phyloP scores from a whole-genome alignment of 2,329 filamentous ascomycete species.

The Fusarium luffae region DNA sequence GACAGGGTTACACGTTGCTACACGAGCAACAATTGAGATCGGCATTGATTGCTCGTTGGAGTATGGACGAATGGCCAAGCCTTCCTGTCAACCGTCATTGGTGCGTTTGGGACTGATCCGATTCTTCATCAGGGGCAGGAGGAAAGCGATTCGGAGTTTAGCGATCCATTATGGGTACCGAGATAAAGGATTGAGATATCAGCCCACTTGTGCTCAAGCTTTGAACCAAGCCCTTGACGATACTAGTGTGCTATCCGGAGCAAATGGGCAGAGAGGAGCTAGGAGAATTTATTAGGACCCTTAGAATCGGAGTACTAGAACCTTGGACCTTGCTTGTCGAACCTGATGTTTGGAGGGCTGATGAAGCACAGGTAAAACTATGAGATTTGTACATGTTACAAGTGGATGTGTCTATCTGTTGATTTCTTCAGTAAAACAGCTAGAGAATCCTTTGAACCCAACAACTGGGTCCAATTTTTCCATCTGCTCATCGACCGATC shows the following conservation, averaged over 20 bases:
- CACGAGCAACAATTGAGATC: not conserved
- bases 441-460: not conserved
- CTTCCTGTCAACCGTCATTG: not conserved
- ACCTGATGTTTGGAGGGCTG: not conserved
- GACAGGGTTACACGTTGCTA: not conserved
- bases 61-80: not conserved
- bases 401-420: not conserved
- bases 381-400: not conserved
- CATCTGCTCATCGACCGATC: not conserved
- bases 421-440: not conserved
- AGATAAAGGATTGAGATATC: not conserved
- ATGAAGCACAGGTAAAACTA: not conserved
- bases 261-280: not conserved
- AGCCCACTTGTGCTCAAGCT: not conserved
- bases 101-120: not conserved
- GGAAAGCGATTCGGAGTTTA: not conserved
- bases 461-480: not conserved
- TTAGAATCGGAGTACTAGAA: not conserved
- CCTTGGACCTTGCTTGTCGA: not conserved
- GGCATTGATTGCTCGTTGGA: not conserved
- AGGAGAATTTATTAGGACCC: not conserved
- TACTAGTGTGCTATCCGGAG: not conserved
- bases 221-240: not conserved
- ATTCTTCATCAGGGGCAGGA: not conserved
- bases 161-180: not conserved